Evolutionary conservation across 2,329 filamentous ascomycete species (phyloP).

Genomic region (Corynespora cassiicola): DNA sequence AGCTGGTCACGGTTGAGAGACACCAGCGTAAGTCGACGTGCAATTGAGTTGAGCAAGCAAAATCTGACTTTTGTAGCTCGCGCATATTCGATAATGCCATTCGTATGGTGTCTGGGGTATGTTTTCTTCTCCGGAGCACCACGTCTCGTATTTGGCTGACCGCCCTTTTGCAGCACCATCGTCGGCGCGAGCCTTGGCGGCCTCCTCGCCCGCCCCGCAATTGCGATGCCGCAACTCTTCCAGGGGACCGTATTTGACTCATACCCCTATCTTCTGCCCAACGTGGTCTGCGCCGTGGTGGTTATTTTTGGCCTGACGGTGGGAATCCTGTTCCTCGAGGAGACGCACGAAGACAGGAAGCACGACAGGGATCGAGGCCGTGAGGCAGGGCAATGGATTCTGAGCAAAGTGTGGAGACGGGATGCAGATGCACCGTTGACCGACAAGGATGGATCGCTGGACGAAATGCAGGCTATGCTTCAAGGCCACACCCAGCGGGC

Average conservation of each 20-base stretch:
- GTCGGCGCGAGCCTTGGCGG: constrained; percentile 92
- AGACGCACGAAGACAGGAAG: constrained; percentile 88
- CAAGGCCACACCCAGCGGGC: constrained; percentile 50
- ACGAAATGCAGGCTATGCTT: constrained; percentile 69
- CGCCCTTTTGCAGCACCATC: constrained; percentile 70
- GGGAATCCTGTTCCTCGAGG: constrained; percentile 87
- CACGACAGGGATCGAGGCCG: constrained; percentile 75
- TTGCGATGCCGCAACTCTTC: constrained; percentile 80
- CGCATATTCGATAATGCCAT: constrained; percentile 96
- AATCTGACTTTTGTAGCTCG: constrained; percentile 66
- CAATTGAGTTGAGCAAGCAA: constrained; percentile 9
- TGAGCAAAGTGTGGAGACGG: constrained; percentile 41
- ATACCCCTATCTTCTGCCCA: constrained; percentile 90
- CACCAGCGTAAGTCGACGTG: constrained; percentile 75
- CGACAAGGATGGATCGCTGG: constrained; percentile 55
- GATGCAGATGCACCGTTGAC: constrained; percentile 36
- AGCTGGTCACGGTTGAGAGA: constrained; percentile 90
- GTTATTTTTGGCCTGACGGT: constrained; percentile 77
- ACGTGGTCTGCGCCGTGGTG: constrained; percentile 85
- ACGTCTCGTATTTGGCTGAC: constrained; percentile 24
- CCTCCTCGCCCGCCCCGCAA: constrained; percentile 83
- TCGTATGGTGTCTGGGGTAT: constrained; percentile 95
- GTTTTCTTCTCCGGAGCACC: constrained; percentile 23
- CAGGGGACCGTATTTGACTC: constrained; percentile 79
- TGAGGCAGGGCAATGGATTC: constrained; percentile 76